These are phyloP conservation scores for Sarocladium strictum DNA, from an alignment of 2,329 filamentous ascomycete genomes.

Conservation along the genomic window DNA sequence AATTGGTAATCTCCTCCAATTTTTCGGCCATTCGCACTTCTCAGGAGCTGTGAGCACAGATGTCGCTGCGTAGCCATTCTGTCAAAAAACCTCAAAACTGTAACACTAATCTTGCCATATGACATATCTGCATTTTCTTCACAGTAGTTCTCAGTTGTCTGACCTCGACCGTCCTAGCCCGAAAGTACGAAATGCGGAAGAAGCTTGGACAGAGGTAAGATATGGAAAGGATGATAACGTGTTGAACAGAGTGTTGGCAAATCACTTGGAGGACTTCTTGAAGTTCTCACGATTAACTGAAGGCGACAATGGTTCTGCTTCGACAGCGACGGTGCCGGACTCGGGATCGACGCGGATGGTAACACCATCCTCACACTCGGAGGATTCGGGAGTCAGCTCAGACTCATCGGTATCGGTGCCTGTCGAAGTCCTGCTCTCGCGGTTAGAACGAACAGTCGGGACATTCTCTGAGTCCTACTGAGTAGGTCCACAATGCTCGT, in stretches of 20 bases:
- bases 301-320: slow-evolving; percentile 42
- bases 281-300: slow-evolving; percentile 33
- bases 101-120: not conserved
- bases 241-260: not conserved
- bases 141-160: not conserved
- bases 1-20: not conserved
- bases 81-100: not conserved
- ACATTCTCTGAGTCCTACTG: slow-evolving; percentile 22
- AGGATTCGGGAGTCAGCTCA: slow-evolving; percentile 34
- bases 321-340: slow-evolving; percentile 10
- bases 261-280: slow-evolving; percentile 23
- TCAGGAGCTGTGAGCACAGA: slow-evolving; percentile 1
- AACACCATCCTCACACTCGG: slow-evolving; percentile 47
- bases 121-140: not conserved
- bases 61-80: not conserved
- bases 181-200: not conserved
- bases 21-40: not conserved
- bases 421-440: slow-evolving; percentile 24
- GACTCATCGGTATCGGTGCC: slow-evolving; percentile 35
- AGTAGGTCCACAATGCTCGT: slow-evolving; percentile 24
- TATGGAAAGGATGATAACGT: not conserved
- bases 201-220: not conserved
- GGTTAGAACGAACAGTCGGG: not conserved
- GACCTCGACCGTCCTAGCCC: not conserved
- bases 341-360: slow-evolving; percentile 48